These are phyloP conservation scores for Exobasidium cylindrosporum DNA, from an alignment of 1,284 basidiomycete genomes.

Conservation along the genomic window DNA sequence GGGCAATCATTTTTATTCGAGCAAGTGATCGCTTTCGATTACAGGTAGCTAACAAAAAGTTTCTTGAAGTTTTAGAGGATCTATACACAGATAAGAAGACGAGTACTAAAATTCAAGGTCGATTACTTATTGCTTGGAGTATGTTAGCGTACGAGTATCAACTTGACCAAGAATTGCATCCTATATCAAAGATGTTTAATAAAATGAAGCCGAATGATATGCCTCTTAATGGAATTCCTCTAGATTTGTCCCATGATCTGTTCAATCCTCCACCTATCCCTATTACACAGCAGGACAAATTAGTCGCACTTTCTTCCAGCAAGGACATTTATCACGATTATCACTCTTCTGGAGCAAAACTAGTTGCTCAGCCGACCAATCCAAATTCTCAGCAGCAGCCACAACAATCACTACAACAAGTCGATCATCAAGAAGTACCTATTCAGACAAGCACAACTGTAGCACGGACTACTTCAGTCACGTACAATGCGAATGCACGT, in stretches of 20 bases:
- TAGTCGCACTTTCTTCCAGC: neutral
- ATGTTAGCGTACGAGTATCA: slow-evolving; percentile 44
- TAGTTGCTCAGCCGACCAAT: neutral
- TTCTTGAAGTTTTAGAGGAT: slow-evolving; percentile 42
- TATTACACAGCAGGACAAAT: neutral
- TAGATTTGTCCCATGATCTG: slow-evolving; percentile 18
- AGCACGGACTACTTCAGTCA: neutral
- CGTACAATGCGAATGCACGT: neutral
- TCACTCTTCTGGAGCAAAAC: neutral
- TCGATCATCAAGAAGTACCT: neutral
- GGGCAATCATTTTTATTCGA: slow-evolving; percentile 42
- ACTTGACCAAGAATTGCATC: slow-evolving; percentile 28
- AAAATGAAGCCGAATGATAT: slow-evolving; percentile 35
- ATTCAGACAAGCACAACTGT: neutral
- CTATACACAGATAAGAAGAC: slow-evolving; percentile 35
- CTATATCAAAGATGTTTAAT: slow-evolving; percentile 45
- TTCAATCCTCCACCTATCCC: slow-evolving; percentile 15
- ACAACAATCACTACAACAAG: slow-evolving; percentile 6
- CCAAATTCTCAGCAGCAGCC: neutral
- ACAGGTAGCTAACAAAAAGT: slow-evolving; percentile 42
- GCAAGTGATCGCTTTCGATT: slow-evolving; percentile 36
- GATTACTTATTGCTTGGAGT: slow-evolving; percentile 35
- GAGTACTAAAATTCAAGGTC: slow-evolving; percentile 35
- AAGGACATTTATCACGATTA: neutral
- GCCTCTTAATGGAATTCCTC: slow-evolving; percentile 32